These are phyloP conservation scores for Colletotrichum cuscutae DNA, from an alignment of 2,329 filamentous ascomycete genomes.

Conservation along the genomic window DNA sequence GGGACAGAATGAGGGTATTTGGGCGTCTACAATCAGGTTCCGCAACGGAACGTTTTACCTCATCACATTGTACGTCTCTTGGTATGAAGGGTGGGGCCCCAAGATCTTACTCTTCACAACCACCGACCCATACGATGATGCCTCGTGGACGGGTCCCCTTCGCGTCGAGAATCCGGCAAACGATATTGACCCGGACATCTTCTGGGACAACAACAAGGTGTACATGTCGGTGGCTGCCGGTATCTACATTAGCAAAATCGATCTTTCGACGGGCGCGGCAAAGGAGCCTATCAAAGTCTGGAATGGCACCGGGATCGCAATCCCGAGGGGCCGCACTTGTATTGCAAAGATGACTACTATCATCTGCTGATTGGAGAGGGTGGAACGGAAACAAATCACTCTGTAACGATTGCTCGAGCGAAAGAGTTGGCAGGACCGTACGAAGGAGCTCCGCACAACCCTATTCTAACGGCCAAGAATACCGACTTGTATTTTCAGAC, in stretches of 20 bases:
- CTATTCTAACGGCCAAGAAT: constrained; percentile 54
- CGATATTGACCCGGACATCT: constrained; percentile 57
- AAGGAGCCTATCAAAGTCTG: constrained; percentile 48
- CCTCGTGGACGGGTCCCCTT: constrained; percentile 51
- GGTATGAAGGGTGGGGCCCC: constrained; percentile 39
- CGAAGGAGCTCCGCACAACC: constrained; percentile 52
- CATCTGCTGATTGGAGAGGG: constrained; percentile 66
- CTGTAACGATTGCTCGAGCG: constrained; percentile 55
- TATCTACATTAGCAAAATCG: constrained; percentile 43
- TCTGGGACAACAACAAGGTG: constrained; percentile 64
- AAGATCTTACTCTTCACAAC: constrained; percentile 53
- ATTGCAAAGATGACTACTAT: constrained; percentile 60
- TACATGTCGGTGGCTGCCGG: constrained; percentile 47
- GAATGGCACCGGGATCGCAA: constrained; percentile 56
- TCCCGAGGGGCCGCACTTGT: constrained; percentile 64
- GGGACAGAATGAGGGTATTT: constrained; percentile 49
- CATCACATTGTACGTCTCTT: constrained; percentile 34
- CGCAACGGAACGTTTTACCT: constrained; percentile 56
- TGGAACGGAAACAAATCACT: constrained; percentile 54
- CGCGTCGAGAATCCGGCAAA: constrained; percentile 43
- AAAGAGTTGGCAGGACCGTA: constrained; percentile 54
- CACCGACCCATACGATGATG: constrained; percentile 49
- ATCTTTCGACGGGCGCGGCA: constrained; percentile 48
- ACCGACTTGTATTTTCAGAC: constrained; percentile 53
- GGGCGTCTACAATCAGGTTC: constrained; percentile 57